Evolutionary conservation across 176 grass and related monocot species (phyloP).

Genomic region (Otatea glauca): DNA sequence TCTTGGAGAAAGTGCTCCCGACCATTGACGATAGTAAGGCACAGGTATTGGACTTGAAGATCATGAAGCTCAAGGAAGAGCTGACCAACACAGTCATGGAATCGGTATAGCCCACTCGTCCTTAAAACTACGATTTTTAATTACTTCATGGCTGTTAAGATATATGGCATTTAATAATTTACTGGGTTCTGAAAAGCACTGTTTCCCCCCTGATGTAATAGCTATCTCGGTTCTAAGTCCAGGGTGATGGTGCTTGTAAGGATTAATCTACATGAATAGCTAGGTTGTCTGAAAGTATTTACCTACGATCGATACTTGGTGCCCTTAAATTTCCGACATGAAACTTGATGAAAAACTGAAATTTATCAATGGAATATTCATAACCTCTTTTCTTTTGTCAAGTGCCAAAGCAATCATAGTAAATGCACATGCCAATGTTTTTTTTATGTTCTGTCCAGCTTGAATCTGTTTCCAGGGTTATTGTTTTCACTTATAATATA

Average conservation of each 20-base stretch:
- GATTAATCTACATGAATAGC: background rate
- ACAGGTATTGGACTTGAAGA: constrained; percentile 36
- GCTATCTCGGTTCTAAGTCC: background rate
- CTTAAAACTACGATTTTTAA: background rate
- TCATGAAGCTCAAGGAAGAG: constrained; percentile 38
- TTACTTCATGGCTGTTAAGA: background rate
- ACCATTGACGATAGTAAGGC: constrained; percentile 34
- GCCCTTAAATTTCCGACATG: too few relatives aligned
- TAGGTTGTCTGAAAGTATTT: background rate
- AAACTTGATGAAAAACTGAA: too few relatives aligned
- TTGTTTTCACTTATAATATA: too few relatives aligned
- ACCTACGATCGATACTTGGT: background rate
- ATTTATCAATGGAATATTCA: too few relatives aligned
- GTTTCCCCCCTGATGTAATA: background rate
- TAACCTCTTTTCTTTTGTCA: too few relatives aligned
- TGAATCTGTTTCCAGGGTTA: too few relatives aligned
- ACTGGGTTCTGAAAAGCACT: background rate
- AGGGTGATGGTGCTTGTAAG: background rate
- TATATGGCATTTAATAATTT: background rate
- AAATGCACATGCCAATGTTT: too few relatives aligned
- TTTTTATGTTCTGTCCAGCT: too few relatives aligned
- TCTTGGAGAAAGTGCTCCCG: constrained; percentile 28
- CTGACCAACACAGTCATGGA: constrained; percentile 30
- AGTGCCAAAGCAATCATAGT: too few relatives aligned
- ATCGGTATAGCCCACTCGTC: background rate